A percentile compares a stretch with the other conserved stretches of the same genome.
These are phyloP conservation scores for Nitzschia inconspicua DNA, from an alignment of 108 stramenopile species.

Conservation along the genomic window DNA sequence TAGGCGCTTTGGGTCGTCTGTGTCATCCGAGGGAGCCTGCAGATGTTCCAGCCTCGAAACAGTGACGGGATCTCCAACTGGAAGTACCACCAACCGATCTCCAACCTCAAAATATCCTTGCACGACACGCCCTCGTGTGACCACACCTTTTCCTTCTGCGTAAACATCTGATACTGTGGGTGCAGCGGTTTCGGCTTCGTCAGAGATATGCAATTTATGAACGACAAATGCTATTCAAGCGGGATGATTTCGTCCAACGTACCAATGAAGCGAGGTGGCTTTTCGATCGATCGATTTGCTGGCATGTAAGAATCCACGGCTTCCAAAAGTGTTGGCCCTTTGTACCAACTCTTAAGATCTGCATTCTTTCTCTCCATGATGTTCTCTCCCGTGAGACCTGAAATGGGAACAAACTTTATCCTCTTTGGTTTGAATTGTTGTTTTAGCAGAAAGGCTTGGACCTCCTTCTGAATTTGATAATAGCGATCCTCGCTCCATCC, in stretches of 20 bases:
- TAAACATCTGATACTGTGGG: constrained; percentile 85
- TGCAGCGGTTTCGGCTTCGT: no score
- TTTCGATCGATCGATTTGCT: constrained; percentile 76
- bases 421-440: constrained; percentile 68
- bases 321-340: constrained; percentile 90
- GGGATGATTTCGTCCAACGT: constrained; percentile 17
- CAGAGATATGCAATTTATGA: no score
- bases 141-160: constrained; percentile 72
- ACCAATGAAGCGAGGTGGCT: constrained; percentile 90
- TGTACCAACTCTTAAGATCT: constrained; percentile 82
- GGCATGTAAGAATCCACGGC: constrained; percentile 93
- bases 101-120: constrained; percentile 72
- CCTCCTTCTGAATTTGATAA: constrained; percentile 76
- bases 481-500: constrained; percentile 88
- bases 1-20: constrained; percentile 28
- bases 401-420: constrained; percentile 91
- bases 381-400: constrained; percentile 96
- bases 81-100: constrained; percentile 71
- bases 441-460: constrained; percentile 58
- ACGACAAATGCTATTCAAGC: neutral
- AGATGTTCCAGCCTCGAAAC: constrained; percentile 67
- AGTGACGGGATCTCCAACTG: constrained; percentile 72
- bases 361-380: constrained; percentile 42
- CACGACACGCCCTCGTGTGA: constrained; percentile 66
- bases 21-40: constrained; percentile 39